Conservation (phyloP, 2,329 filamentous ascomycete species). For the Escovopsis sp. region DNA sequence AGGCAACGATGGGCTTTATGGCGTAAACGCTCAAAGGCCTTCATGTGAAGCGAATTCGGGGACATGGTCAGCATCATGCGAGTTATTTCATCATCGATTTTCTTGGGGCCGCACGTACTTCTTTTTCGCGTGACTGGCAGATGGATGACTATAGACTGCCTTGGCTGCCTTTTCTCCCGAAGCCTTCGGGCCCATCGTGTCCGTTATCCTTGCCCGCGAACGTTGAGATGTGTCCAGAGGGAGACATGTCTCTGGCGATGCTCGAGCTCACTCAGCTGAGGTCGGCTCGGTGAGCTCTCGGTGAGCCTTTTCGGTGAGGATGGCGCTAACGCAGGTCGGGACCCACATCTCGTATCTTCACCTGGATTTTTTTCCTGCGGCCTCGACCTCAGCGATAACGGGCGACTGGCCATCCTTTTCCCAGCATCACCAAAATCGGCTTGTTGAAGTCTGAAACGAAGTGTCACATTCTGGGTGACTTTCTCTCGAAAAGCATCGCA, state of each 20-base stretch:
- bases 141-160: conserved; percentile 29
- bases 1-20: conserved; percentile 59
- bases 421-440: too few species aligned
- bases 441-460: too few species aligned
- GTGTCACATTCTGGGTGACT: too few species aligned
- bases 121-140: conserved; percentile 36
- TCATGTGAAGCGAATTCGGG: background rate
- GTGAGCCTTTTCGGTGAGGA: conserved; percentile 1
- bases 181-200: conserved; percentile 25
- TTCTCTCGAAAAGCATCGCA: too few species aligned
- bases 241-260: conserved; percentile 14
- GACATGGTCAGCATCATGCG: conserved; percentile 2
- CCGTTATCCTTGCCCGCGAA: too few species aligned
- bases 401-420: too few species aligned
- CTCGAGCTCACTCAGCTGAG: background rate
- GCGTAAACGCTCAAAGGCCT: conserved; percentile 42
- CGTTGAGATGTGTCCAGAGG: conserved; percentile 8
- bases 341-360: conserved; percentile 11
- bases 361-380: conserved; percentile 17
- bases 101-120: conserved; percentile 21
- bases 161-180: conserved; percentile 14
- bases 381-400: too few species aligned
- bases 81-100: background rate
- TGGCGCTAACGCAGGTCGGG: conserved; percentile 1
- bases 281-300: conserved; percentile 6